Conservation (phyloP, 306 rosid genomes). For the Fagus crenata region DNA sequence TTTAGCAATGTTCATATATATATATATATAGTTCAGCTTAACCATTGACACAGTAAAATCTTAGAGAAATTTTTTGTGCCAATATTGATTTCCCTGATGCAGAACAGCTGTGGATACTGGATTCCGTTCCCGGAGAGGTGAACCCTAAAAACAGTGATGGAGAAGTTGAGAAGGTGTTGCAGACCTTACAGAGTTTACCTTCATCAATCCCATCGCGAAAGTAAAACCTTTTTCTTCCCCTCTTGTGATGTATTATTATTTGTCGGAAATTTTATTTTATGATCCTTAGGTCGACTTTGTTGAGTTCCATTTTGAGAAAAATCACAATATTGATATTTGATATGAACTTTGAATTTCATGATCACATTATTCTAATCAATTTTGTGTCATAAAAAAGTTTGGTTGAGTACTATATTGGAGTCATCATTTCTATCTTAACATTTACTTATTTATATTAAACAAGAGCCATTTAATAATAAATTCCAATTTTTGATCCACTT, state of each 20-base stretch:
- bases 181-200: slow-evolving; percentile 74
- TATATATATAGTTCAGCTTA: neutral
- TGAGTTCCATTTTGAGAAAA: neutral
- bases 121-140: slow-evolving; percentile 81
- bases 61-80: neutral
- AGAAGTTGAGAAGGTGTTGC: slow-evolving; percentile 69
- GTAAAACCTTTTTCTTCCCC: slow-evolving; percentile 44
- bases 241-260: slow-evolving; percentile 17
- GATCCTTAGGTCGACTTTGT: neutral
- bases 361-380: neutral
- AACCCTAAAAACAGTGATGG: slow-evolving; percentile 50
- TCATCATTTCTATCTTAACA: too few species aligned
- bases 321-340: neutral
- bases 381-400: neutral
- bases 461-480: too few species aligned
- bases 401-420: neutral
- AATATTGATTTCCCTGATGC: slow-evolving; percentile 39
- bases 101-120: slow-evolving; percentile 94
- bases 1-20: too few species aligned
- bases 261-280: neutral
- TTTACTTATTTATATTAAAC: too few species aligned
- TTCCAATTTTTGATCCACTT: neutral
- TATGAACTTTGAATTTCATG: too few species aligned
- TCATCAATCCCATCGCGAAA: slow-evolving; percentile 63
- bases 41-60: neutral